phyloP scores from a whole-genome alignment of 2,329 filamentous ascomycete species.

The Clathrospora elynae region DNA sequence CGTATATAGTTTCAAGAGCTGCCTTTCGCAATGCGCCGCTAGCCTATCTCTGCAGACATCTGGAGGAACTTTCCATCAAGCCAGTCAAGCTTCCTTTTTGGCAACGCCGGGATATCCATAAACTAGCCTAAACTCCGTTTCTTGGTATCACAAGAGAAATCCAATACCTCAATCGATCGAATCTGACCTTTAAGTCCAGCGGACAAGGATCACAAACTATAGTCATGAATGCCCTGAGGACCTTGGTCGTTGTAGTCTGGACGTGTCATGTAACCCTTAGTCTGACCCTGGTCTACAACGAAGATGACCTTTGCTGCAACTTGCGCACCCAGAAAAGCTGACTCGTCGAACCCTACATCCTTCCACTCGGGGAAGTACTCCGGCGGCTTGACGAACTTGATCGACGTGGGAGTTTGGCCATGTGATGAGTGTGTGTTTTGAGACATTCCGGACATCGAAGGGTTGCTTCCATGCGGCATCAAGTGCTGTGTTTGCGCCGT shows the following conservation, averaged over 20 bases:
- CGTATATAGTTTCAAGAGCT: not conserved
- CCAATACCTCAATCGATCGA: constrained; percentile 1
- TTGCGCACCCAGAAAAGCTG: constrained; percentile 84
- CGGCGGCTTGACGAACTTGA: constrained; percentile 77
- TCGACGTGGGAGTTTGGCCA: constrained; percentile 79
- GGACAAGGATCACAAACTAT: constrained; percentile 34
- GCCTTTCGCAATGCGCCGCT: constrained; percentile 16
- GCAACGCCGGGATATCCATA: constrained; percentile 27
- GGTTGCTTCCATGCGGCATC: constrained; percentile 46
- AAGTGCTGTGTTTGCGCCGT: constrained; percentile 66
- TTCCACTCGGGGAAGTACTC: constrained; percentile 93
- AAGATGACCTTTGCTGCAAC: constrained; percentile 80
- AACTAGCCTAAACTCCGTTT: constrained; percentile 27
- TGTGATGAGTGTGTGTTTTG: constrained; percentile 65
- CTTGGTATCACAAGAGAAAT: constrained; percentile 9
- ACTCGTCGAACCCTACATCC: constrained; percentile 75
- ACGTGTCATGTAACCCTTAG: constrained; percentile 71
- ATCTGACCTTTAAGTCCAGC: not conserved
- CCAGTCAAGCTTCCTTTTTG: constrained; percentile 13
- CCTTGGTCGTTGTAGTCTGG: constrained; percentile 71
- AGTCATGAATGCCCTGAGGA: constrained; percentile 67
- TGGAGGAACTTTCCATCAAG: constrained; percentile 3
- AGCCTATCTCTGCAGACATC: constrained; percentile 12
- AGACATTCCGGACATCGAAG: constrained; percentile 38
- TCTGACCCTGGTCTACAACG: constrained; percentile 68